These are phyloP conservation scores for Sporothrix brunneoviolacea DNA, from an alignment of 2,329 filamentous ascomycete genomes.

Conservation along the genomic window DNA sequence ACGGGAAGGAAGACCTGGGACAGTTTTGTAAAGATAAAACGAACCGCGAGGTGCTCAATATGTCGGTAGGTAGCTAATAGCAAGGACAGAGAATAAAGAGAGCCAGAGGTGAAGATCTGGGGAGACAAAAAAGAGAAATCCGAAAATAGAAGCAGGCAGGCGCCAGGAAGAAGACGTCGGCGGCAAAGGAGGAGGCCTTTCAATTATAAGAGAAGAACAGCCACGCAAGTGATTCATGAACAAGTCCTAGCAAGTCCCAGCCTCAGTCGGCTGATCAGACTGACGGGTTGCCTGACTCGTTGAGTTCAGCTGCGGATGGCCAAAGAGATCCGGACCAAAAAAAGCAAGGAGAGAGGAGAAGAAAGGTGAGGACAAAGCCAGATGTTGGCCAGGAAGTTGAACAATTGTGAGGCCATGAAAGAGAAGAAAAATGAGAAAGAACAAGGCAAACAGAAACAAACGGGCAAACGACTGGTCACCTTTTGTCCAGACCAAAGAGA, in stretches of 20 bases:
- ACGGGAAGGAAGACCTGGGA: slow-evolving; percentile 5
- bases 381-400: too few species aligned
- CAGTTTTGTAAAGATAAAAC: slow-evolving; percentile 1
- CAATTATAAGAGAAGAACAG: slow-evolving; percentile 11
- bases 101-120: neutral
- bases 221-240: slow-evolving; percentile 13
- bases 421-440: neutral
- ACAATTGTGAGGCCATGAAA: too few species aligned
- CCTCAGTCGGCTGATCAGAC: slow-evolving; percentile 1
- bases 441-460: neutral
- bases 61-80: neutral
- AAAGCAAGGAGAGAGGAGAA: neutral
- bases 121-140: neutral
- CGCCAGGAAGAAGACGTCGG: slow-evolving; percentile 2
- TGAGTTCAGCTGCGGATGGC: slow-evolving; percentile 4
- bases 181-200: neutral
- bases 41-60: neutral
- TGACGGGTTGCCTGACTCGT: neutral
- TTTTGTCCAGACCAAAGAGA: slow-evolving; percentile 1
- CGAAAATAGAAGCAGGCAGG: slow-evolving; percentile 11
- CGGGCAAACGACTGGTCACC: slow-evolving; percentile 6
- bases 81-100: neutral
- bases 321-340: too few species aligned
- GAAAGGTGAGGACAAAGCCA: neutral
- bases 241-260: neutral